A percentile compares a stretch with the other conserved stretches of the same genome.
These are phyloP conservation scores for Cudoniella acicularis DNA, from an alignment of 495 filamentous ascomycete genomes.

Conservation along the genomic window DNA sequence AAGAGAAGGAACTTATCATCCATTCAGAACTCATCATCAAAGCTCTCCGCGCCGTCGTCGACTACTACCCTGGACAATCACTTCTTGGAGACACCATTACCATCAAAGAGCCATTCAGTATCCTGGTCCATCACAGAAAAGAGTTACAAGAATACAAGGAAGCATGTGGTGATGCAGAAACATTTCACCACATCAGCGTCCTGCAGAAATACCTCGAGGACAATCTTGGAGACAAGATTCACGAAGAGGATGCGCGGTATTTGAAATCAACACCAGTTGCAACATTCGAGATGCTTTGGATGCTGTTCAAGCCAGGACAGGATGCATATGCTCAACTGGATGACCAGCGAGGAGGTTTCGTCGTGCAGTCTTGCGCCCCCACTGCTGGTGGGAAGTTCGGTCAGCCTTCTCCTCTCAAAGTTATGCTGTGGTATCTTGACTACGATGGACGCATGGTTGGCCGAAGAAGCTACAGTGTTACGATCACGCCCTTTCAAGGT, in stretches of 20 bases:
- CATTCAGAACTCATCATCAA: conserved; percentile 4
- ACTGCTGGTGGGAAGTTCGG: not conserved
- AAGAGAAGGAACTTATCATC: conserved; percentile 5
- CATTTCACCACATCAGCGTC: conserved; percentile 7
- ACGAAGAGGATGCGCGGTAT: conserved; percentile 8
- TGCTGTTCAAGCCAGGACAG: conserved; percentile 10
- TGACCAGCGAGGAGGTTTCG: not conserved
- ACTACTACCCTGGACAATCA: conserved; percentile 7
- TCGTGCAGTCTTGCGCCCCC: not conserved
- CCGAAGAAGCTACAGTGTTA: not conserved
- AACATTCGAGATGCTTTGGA: conserved; percentile 12
- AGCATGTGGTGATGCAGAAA: conserved; percentile 1
- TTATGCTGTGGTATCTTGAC: not conserved
- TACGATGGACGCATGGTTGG: conserved; percentile 4
- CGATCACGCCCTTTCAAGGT: conserved; percentile 4
- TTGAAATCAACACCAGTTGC: not conserved
- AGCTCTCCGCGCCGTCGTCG: conserved; percentile 5
- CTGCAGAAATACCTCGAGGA: conserved; percentile 10
- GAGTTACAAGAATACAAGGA: conserved; percentile 9
- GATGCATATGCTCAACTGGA: not conserved
- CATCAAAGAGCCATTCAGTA: conserved; percentile 6
- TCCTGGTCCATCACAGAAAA: conserved; percentile 3
- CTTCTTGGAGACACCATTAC: conserved; percentile 5
- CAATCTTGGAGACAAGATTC: not conserved
- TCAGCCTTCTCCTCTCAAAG: not conserved